These are phyloP conservation scores for Silene latifolia DNA, from an alignment of 148 eudicot genomes.

Conservation along the genomic window DNA sequence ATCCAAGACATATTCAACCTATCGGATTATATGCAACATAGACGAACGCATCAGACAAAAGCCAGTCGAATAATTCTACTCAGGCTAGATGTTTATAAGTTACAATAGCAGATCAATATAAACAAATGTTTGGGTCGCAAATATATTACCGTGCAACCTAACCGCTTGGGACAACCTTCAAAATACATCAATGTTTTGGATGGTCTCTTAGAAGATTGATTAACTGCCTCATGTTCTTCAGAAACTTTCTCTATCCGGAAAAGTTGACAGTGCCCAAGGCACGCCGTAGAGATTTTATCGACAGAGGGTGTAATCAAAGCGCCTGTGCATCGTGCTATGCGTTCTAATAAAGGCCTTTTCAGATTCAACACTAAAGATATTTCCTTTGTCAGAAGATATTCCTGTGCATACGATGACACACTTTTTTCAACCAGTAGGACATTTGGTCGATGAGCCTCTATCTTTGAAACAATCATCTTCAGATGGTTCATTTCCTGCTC, in stretches of 20 bases:
- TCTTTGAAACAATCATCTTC: constrained; percentile 75
- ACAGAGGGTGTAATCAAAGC: constrained; percentile 72
- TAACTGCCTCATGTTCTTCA: constrained; percentile 64
- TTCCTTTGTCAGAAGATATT: constrained; percentile 80
- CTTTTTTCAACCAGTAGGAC: constrained; percentile 95
- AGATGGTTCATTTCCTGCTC: constrained; percentile 83
- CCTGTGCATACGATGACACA: constrained; percentile 91
- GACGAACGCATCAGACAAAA: not conserved
- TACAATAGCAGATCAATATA: not conserved
- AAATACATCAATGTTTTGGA: constrained; percentile 91
- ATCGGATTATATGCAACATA: not conserved
- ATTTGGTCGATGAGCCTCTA: constrained; percentile 85
- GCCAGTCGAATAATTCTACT: not conserved
- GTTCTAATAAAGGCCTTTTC: constrained; percentile 74
- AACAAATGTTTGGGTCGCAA: not conserved
- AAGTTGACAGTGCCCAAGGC: constrained; percentile 85
- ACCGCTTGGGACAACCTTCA: constrained; percentile 94
- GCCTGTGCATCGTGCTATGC: constrained; percentile 87
- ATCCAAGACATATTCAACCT: not conserved
- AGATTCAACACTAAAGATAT: constrained; percentile 94
- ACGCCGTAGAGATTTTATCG: constrained; percentile 52
- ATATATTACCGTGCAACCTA: constrained; percentile 91
- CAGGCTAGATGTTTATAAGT: not conserved
- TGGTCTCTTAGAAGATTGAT: constrained; percentile 54
- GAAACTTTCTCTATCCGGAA: constrained; percentile 72